phyloP scores from a whole-genome alignment of 331 rosid genomes.

The Erythrophleum ivorense region DNA sequence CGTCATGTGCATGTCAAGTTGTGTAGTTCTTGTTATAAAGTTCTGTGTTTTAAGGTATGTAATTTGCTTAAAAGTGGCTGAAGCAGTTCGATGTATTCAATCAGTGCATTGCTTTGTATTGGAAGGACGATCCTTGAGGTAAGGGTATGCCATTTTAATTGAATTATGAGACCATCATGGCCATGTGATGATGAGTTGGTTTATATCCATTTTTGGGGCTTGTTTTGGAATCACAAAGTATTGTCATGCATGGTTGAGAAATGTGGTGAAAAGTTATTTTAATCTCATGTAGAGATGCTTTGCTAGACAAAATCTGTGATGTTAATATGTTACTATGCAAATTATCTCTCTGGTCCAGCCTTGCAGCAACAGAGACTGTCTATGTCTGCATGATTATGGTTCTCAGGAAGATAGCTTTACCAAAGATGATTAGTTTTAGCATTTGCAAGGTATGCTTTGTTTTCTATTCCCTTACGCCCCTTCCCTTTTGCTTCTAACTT shows the following conservation, averaged over 20 bases:
- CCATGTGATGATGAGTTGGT: neutral
- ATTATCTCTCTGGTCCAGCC: constrained; percentile 62
- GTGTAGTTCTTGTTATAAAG: too few species aligned
- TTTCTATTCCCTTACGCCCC: too few species aligned
- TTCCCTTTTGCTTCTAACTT: too few species aligned
- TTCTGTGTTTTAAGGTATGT: too few species aligned
- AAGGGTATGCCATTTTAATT: too few species aligned
- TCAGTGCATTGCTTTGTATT: constrained; percentile 57
- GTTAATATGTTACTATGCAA: too few species aligned
- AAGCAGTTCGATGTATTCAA: constrained; percentile 58
- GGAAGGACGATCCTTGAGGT: too few species aligned
- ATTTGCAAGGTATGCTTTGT: constrained; percentile 72
- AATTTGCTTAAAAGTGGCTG: too few species aligned
- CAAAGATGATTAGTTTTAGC: constrained; percentile 90
- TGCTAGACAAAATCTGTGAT: neutral
- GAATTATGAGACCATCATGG: too few species aligned
- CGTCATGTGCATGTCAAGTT: too few species aligned
- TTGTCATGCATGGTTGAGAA: constrained; percentile 77
- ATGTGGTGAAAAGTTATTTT: constrained; percentile 48
- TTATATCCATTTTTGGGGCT: constrained; percentile 48
- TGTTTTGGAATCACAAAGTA: constrained; percentile 77
- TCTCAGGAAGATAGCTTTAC: constrained; percentile 91
- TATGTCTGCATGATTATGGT: constrained; percentile 57
- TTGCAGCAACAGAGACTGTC: constrained; percentile 47
- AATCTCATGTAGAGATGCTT: neutral